Evolutionary conservation across 2,329 filamentous ascomycete genomes (phyloP), one percentile per base, ranked within the genome.

Genomic region (Beauveria sp.): DNA sequence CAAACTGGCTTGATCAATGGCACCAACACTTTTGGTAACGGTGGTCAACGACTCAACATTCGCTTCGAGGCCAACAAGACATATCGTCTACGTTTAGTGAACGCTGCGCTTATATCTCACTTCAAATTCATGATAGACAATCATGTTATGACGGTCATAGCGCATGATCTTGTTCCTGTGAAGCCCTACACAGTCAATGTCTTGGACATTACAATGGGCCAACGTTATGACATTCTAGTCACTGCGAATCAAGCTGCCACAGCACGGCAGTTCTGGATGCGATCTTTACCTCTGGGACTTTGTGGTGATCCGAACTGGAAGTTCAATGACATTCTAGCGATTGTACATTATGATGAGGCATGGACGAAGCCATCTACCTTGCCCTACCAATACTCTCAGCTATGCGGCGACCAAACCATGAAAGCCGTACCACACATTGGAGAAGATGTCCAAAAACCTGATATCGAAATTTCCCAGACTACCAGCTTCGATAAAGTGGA

Each of bases 91-190:
- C 72, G 81, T 6, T 67, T 84, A 4, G 72, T 83, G 61, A 82
- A 82, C 66, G 73, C 70, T 1, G 77, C 77, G 34, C 68, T 77
- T 20, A 77, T 79, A 43, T 75, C 72, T 7, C 72, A 74, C 64
- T 78, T 77, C 69, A 75, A 77, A 64, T 83, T 84, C 66, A 75
- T 73, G 43, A 81, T 84, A 62, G 81, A 84, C 68, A 78, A 80
- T 56, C 85, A 88, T 69, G 77, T 68, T 0, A 69, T 88, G 65
- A 80, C 75, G 0, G 83, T 88, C 45, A 84, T 88, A 38, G 76
- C 79, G 0, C 74, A 72, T n/a, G 86, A 86, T 63, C 71, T 87
- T 3, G 81, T 87, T 0, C 82, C 84, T 18, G 51, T 54, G 20
- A 24, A 40, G 22, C 2, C 76, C 0, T 79, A 83, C 1, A 74